Evolutionary conservation across 1,284 basidiomycete genomes (phyloP).

Genomic region (Farysia itapuensis): DNA sequence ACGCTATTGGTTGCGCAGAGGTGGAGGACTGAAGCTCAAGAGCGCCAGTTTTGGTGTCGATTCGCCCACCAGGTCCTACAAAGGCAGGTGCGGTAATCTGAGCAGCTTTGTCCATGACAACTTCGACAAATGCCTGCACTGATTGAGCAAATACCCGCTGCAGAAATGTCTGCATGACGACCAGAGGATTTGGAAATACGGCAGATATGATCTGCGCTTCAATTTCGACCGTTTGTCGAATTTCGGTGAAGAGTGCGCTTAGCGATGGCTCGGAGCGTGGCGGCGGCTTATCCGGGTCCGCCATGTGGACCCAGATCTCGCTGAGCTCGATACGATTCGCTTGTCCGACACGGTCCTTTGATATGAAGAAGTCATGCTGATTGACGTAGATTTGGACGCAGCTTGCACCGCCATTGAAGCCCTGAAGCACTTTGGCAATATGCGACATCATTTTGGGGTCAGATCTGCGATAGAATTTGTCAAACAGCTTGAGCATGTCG

Average conservation of each 20-base stretch:
- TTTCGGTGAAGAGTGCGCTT: slow-evolving; percentile 79
- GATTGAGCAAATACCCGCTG: slow-evolving; percentile 98
- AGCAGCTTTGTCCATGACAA: slow-evolving; percentile 54
- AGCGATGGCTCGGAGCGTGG: slow-evolving; percentile 82
- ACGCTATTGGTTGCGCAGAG: slow-evolving; percentile 6
- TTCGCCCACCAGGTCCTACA: slow-evolving; percentile 18
- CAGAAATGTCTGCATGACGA: slow-evolving; percentile 98
- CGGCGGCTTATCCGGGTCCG: slow-evolving; percentile 70
- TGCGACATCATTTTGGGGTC: slow-evolving; percentile 99
- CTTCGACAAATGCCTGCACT: slow-evolving; percentile 56
- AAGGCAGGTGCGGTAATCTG: slow-evolving; percentile 36
- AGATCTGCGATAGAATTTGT: slow-evolving; percentile 80
- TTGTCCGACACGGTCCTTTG: slow-evolving; percentile 70
- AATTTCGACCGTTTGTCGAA: slow-evolving; percentile 84
- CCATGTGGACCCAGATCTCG: slow-evolving; percentile 72
- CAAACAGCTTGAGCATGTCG: slow-evolving; percentile 94
- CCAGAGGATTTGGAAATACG: slow-evolving; percentile 92
- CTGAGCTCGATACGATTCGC: slow-evolving; percentile 67
- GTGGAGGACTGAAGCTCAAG: slow-evolving; percentile 10
- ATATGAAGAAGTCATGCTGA: slow-evolving; percentile 76
- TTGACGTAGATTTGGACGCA: slow-evolving; percentile 99
- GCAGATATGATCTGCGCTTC: slow-evolving; percentile 98
- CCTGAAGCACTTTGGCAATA: slow-evolving; percentile 91
- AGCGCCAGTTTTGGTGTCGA: slow-evolving; percentile 19
- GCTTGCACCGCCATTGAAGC: slow-evolving; percentile 95